phyloP scores from a whole-genome alignment of 1,284 basidiomycete species.

The Ganoderma boninense region DNA sequence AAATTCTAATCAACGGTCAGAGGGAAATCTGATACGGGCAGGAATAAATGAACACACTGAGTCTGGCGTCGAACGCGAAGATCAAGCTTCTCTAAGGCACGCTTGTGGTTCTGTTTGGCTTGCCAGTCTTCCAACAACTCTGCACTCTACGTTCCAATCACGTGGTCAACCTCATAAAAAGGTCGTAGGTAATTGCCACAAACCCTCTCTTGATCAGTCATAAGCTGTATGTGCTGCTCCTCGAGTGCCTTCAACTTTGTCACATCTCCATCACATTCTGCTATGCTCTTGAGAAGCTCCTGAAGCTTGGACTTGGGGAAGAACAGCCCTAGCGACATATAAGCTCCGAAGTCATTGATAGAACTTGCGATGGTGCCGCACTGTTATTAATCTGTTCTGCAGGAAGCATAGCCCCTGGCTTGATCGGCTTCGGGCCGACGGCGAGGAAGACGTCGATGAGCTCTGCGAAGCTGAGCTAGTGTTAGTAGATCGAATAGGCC shows the following conservation, averaged over 20 bases:
- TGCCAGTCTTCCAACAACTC: conserved; percentile 16
- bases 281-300: conserved; percentile 18
- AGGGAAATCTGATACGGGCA: neutral
- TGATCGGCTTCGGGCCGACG: conserved; percentile 6
- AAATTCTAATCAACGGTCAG: conserved; percentile 19
- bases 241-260: conserved; percentile 13
- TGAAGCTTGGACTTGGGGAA: conserved; percentile 14
- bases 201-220: conserved; percentile 10
- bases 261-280: conserved; percentile 19
- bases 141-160: conserved; percentile 5
- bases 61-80: conserved; percentile 18
- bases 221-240: conserved; percentile 8
- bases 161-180: neutral
- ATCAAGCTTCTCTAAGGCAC: conserved; percentile 16
- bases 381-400: conserved; percentile 25
- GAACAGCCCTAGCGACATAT: conserved; percentile 11
- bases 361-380: neutral
- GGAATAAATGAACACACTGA: conserved; percentile 11
- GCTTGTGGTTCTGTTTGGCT: conserved; percentile 12
- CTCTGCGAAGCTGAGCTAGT: conserved; percentile 4
- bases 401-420: conserved; percentile 26
- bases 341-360: neutral
- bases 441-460: conserved; percentile 14
- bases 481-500: neutral
- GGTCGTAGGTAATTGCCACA: neutral